Conservation (phyloP, 192 early-diverging fungal species). For the Paraglomus brasilianum region DNA sequence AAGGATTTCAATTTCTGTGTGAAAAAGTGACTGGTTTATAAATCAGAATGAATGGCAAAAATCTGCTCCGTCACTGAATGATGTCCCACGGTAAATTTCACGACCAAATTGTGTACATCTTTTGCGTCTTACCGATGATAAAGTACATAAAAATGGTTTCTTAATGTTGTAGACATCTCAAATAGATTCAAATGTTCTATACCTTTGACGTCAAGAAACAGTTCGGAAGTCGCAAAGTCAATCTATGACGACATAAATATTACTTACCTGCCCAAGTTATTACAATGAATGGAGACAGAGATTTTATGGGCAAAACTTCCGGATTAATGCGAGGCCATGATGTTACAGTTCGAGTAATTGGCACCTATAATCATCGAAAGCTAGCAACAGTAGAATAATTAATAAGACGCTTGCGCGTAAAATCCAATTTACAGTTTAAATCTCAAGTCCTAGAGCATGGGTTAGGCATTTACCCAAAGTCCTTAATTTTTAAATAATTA, state of each 20-base stretch:
- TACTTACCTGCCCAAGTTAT: background rate
- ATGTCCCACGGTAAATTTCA: no score
- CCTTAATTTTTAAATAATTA: constrained; percentile 9
- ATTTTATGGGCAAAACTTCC: background rate
- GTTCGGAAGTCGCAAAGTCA: constrained; percentile 1
- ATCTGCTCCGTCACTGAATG: no score
- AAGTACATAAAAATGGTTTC: background rate
- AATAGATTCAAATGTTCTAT: background rate
- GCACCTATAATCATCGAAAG: background rate
- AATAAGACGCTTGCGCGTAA: constrained; percentile 13
- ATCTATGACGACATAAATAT: constrained; percentile 5
- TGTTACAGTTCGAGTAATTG: constrained; percentile 15
- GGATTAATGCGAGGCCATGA: constrained; percentile 2
- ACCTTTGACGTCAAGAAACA: constrained; percentile 10
- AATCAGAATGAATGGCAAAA: no score
- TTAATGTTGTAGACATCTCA: constrained; percentile 7
- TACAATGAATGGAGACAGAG: background rate
- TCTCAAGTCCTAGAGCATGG: constrained; percentile 6
- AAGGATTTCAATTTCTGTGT: no score
- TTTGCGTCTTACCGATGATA: background rate
- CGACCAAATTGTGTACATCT: constrained; percentile 10
- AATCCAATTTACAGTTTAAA: constrained; percentile 6
- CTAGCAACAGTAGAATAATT: constrained; percentile 8
- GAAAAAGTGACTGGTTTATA: no score
- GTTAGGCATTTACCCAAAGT: constrained; percentile 18